Conservation (phyloP, 176 grass and related monocot species). For the Rhynchospora pubera region DNA sequence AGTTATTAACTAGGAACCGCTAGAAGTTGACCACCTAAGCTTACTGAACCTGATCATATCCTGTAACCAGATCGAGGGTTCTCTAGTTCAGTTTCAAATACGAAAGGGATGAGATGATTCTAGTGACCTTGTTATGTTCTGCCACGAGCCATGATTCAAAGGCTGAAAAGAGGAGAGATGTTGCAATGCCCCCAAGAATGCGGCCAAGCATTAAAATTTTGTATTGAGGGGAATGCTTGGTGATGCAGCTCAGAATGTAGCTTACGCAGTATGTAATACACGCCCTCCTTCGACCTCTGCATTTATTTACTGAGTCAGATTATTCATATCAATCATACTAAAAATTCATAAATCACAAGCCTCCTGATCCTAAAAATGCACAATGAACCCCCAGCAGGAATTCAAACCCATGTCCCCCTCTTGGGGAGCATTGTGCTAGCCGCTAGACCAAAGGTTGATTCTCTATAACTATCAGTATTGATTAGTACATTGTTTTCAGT, state of each 20-base stretch:
- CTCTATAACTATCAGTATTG: neutral
- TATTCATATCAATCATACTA: neutral
- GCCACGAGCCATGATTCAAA: constrained; percentile 98
- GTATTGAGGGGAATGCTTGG: constrained; percentile 85
- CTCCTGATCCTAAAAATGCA: too few relatives aligned
- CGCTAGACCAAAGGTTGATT: too few relatives aligned
- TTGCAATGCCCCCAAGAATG: constrained; percentile 72
- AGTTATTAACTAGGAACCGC: neutral
- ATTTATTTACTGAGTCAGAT: neutral
- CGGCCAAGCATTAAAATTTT: constrained; percentile 80
- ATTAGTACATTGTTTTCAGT: neutral
- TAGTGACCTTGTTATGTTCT: constrained; percentile 86
- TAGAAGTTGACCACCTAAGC: neutral
- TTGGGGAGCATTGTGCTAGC: too few relatives aligned
- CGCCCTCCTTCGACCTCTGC: constrained; percentile 87
- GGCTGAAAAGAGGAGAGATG: constrained; percentile 87
- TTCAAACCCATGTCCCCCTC: too few relatives aligned
- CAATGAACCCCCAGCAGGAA: too few relatives aligned
- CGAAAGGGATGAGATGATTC: neutral
- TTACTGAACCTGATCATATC: neutral
- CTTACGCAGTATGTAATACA: constrained; percentile 84
- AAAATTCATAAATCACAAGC: neutral
- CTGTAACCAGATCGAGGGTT: neutral
- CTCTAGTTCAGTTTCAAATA: neutral
- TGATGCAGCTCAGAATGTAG: constrained; percentile 95